phyloP scores from a whole-genome alignment of 1,139 yeast genomes.

The Suzukiozyma palmioleophila region DNA sequence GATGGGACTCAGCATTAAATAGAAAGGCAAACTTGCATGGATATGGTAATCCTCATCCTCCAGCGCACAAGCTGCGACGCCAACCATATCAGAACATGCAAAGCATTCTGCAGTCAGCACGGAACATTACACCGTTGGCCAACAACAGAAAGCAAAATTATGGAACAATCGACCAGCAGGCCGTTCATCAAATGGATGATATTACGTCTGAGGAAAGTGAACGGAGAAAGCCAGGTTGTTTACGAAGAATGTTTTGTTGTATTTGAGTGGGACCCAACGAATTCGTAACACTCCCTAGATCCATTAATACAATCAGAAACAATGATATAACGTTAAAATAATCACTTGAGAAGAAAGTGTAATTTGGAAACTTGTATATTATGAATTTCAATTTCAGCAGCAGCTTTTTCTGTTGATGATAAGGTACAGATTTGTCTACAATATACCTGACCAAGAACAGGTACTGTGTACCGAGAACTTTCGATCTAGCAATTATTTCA shows the following conservation, averaged over 20 bases:
- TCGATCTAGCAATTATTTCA: too few species aligned
- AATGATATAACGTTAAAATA: too few species aligned
- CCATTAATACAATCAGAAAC: too few species aligned
- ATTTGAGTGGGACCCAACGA: not conserved
- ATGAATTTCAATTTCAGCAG: too few species aligned
- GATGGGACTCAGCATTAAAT: conserved; percentile 77
- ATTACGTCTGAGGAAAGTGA: conserved; percentile 1
- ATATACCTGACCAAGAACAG: too few species aligned
- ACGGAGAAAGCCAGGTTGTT: conserved; percentile 1
- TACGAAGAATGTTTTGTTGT: conserved; percentile 2
- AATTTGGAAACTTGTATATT: too few species aligned
- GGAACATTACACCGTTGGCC: conserved; percentile 1
- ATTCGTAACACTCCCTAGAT: too few species aligned
- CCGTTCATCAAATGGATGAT: conserved; percentile 1
- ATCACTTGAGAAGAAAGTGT: too few species aligned
- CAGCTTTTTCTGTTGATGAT: too few species aligned
- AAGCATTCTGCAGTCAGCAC: not conserved
- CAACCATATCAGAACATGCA: conserved; percentile 4
- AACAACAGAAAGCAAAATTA: conserved; percentile 1
- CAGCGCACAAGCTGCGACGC: conserved; percentile 20
- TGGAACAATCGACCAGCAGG: conserved; percentile 2
- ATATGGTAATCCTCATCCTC: conserved; percentile 70
- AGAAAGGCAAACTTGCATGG: conserved; percentile 81
- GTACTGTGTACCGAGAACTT: too few species aligned
- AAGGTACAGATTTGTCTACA: too few species aligned